These are phyloP conservation scores for Kodamaea kaohsiungensis DNA, from an alignment of 805 yeast genomes.

Conservation along the genomic window DNA sequence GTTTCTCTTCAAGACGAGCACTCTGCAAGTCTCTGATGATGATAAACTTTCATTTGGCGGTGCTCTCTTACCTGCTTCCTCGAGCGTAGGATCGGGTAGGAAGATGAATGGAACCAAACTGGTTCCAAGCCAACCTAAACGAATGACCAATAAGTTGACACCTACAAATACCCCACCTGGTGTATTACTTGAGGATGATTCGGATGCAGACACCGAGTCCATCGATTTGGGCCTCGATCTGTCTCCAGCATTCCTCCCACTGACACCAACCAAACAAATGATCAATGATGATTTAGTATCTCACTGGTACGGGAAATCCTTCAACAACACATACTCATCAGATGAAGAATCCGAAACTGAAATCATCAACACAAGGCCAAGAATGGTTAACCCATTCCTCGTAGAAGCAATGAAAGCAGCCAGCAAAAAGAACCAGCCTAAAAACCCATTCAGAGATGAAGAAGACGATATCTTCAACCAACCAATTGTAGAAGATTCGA, in stretches of 20 bases:
- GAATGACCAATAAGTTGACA: neutral
- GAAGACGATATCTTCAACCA: conserved; percentile 8
- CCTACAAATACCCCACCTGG: conserved; percentile 1
- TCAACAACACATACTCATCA: conserved; percentile 23
- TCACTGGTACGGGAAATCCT: conserved; percentile 41
- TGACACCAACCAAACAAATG: conserved; percentile 33
- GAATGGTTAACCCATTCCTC: conserved; percentile 26
- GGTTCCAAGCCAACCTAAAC: conserved; percentile 6
- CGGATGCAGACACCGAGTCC: neutral
- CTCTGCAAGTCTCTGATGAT: conserved; percentile 3
- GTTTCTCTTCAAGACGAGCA: conserved; percentile 17
- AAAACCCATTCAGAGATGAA: conserved; percentile 1
- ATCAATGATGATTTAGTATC: conserved; percentile 33
- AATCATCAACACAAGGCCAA: conserved; percentile 1
- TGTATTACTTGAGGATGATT: conserved; percentile 26
- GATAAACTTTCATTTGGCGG: neutral
- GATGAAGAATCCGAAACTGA: conserved; percentile 28
- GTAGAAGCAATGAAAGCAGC: conserved; percentile 4
- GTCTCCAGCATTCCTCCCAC: conserved; percentile 12
- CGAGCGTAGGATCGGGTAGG: neutral
- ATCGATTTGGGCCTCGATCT: neutral
- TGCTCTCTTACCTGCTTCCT: neutral
- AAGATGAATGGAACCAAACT: neutral
- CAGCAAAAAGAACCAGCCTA: neutral
- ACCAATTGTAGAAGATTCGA: conserved; percentile 4